Conservation (phyloP, 1,284 basidiomycete genomes). For the Fistulina hepatica region DNA sequence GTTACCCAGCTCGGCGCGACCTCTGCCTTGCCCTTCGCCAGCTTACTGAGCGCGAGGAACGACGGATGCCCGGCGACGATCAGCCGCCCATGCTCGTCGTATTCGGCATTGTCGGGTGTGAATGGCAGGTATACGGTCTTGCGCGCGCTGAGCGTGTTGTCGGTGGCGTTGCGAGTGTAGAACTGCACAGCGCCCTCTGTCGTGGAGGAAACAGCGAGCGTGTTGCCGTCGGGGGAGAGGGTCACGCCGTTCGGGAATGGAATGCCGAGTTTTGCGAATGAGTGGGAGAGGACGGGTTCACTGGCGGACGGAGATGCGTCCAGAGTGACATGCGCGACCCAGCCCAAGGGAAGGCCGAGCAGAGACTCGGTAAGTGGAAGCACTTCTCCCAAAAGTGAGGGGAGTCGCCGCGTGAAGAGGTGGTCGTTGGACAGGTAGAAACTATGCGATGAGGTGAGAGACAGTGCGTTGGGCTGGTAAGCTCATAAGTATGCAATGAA, state of each 20-base stretch:
- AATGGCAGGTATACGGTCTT: conserved; percentile 43
- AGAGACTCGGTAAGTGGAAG: conserved; percentile 46
- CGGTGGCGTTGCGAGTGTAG: conserved; percentile 23
- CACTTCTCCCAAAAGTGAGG: conserved; percentile 33
- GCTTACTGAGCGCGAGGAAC: conserved; percentile 33
- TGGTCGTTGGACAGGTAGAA: conserved; percentile 68
- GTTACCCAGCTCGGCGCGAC: conserved; percentile 49
- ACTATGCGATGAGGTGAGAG: conserved; percentile 45
- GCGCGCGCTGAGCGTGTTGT: neutral
- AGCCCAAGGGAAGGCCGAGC: conserved; percentile 44
- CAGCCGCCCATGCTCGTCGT: conserved; percentile 34
- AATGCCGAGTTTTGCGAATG: conserved; percentile 34
- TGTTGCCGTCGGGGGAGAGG: conserved; percentile 35
- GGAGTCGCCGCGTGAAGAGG: conserved; percentile 50
- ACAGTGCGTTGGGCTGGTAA: conserved; percentile 43
- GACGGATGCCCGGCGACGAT: conserved; percentile 56
- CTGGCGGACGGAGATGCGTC: conserved; percentile 18
- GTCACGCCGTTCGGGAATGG: conserved; percentile 62
- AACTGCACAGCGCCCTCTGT: conserved; percentile 35
- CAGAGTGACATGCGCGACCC: conserved; percentile 45
- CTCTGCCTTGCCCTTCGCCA: conserved; percentile 28
- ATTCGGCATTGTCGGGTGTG: conserved; percentile 49
- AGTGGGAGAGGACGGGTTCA: conserved; percentile 23
- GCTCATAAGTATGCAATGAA: neutral
- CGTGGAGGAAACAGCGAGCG: conserved; percentile 48